Conservation (phyloP, 2,329 filamentous ascomycete genomes). For the Chaetothyriales sp. region DNA sequence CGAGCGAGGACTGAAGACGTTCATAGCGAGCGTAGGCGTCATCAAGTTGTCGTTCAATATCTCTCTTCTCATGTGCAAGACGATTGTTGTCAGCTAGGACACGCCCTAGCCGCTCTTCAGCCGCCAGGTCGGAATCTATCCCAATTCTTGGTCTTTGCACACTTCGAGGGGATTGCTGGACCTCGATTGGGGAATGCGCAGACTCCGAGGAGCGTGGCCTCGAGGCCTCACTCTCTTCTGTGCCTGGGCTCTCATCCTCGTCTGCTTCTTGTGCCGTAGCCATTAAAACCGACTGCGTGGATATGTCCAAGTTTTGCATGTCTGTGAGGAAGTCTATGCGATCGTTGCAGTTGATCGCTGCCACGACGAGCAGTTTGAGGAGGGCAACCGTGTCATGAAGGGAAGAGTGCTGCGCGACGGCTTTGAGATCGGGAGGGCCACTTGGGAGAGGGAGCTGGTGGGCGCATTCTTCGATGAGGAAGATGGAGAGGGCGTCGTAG, state of each 20-base stretch:
- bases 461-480: conserved; percentile 31
- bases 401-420: conserved; percentile 30
- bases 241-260: conserved; percentile 19
- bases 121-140: conserved; percentile 31
- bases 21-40: conserved; percentile 47
- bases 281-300: conserved; percentile 32
- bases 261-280: conserved; percentile 33
- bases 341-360: conserved; percentile 45
- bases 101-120: conserved; percentile 34
- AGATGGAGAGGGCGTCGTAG: conserved; percentile 31
- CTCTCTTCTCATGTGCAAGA: conserved; percentile 36
- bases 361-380: conserved; percentile 47
- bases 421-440: conserved; percentile 32
- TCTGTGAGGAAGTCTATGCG: conserved; percentile 39
- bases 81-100: conserved; percentile 44
- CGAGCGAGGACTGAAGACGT: conserved; percentile 37
- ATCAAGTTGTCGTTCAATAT: conserved; percentile 31
- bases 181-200: neutral
- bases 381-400: conserved; percentile 37
- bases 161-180: neutral
- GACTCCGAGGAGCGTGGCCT: neutral
- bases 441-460: conserved; percentile 28
- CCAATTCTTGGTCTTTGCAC: neutral
- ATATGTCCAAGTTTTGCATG: conserved; percentile 28
- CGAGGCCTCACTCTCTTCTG: conserved; percentile 16